Percentiles rank a stretch among this genome's conserved stretches.
Evolutionary conservation across 129 eudicot species (phyloP).

Genomic region (Deinandra increscens): DNA sequence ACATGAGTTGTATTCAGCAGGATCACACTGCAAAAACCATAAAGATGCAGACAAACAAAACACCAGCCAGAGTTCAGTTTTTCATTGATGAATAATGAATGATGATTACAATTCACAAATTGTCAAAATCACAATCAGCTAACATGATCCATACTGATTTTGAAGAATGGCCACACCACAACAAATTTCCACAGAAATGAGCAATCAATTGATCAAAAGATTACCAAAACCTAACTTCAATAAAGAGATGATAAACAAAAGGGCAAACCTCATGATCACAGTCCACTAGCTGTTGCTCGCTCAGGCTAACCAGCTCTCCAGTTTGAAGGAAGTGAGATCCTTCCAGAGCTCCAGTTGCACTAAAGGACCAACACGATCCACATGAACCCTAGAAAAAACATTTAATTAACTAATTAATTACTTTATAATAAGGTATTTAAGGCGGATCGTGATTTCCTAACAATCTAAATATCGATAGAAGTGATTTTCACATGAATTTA

Average conservation of each 20-base stretch:
- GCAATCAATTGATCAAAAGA: too few species aligned
- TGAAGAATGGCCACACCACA: not conserved
- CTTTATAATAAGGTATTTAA: not conserved
- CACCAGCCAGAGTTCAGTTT: not conserved
- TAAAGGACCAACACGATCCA: conserved; percentile 19
- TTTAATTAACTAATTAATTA: not conserved
- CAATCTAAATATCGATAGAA: too few species aligned
- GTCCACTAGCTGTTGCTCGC: conserved; percentile 19
- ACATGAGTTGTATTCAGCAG: conserved; percentile 13
- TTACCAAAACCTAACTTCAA: not conserved
- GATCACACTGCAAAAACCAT: conserved; percentile 3
- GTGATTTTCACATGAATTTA: not conserved
- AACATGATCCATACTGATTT: not conserved
- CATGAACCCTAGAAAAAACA: conserved; percentile 14
- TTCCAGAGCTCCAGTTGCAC: conserved; percentile 8
- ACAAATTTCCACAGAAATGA: not conserved
- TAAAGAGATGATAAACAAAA: not conserved
- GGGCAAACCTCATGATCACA: conserved; percentile 17
- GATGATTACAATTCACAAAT: too few species aligned
- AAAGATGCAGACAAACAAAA: not conserved
- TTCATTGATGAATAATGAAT: too few species aligned
- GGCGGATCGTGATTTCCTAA: too few species aligned
- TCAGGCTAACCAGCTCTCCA: conserved; percentile 10
- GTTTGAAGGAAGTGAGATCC: conserved; percentile 15
- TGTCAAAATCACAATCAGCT: not conserved